phyloP scores from a whole-genome alignment of 805 yeast species.

The Yarrowia divulgata region DNA sequence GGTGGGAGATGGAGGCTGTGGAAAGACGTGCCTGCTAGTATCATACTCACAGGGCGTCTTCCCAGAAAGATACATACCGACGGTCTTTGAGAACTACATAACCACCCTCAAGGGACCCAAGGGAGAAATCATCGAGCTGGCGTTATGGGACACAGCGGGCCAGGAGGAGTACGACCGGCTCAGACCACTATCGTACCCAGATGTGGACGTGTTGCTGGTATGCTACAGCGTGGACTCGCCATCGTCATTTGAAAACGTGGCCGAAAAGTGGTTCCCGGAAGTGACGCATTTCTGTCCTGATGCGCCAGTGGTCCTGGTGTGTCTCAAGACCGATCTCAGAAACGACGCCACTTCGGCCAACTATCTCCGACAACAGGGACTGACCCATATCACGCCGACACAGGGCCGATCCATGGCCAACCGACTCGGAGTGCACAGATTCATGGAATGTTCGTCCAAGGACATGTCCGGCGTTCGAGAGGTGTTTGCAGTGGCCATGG shows the following conservation, averaged over 20 bases:
- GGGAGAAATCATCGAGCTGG: conserved; percentile 66
- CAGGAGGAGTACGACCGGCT: conserved; percentile 85
- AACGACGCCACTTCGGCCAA: conserved; percentile 43
- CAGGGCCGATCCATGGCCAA: conserved; percentile 62
- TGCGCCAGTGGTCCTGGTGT: conserved; percentile 79
- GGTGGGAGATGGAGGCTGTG: conserved; percentile 91
- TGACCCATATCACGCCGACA: conserved; percentile 49
- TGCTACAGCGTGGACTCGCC: conserved; percentile 75
- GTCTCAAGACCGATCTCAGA: conserved; percentile 75
- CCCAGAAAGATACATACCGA: conserved; percentile 79
- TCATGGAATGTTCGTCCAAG: conserved; percentile 82
- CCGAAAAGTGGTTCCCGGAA: conserved; percentile 89
- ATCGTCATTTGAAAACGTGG: conserved; percentile 72
- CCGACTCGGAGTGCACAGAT: conserved; percentile 71
- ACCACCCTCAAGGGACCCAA: conserved; percentile 60
- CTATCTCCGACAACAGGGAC: conserved; percentile 46
- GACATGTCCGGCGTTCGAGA: conserved; percentile 67
- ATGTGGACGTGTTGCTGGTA: conserved; percentile 73
- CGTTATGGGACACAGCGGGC: conserved; percentile 91
- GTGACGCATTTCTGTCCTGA: conserved; percentile 82
- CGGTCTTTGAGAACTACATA: conserved; percentile 81
- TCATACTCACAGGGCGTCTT: conserved; percentile 73
- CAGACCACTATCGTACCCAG: conserved; percentile 80
- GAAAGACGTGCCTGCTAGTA: conserved; percentile 78
- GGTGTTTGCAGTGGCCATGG: conserved; percentile 69